Evolutionary conservation across 2,329 filamentous ascomycete genomes (phyloP).

Genomic region (Paraphoma sp.): DNA sequence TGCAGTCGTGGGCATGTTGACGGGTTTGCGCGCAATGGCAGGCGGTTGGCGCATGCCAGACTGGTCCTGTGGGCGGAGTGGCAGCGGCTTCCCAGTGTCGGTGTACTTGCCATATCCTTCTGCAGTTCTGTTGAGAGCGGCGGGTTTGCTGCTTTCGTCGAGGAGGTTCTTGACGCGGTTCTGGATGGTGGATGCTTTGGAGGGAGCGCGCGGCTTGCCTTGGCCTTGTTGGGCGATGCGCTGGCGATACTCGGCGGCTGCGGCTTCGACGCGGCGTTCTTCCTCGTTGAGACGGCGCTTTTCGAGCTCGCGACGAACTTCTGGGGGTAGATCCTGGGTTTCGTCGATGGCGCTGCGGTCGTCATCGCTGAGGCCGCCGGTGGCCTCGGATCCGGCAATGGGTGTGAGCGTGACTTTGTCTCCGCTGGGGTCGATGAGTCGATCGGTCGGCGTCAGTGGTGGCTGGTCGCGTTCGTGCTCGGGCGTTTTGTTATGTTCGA

Average conservation of each 20-base stretch:
- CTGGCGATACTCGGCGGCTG: constrained; percentile 85
- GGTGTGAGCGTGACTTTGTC: constrained; percentile 59
- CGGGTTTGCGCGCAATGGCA: constrained; percentile 56
- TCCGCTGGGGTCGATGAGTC: constrained; percentile 23
- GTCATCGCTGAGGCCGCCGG: constrained; percentile 72
- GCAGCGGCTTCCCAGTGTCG: constrained; percentile 49
- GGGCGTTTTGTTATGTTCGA: constrained; percentile 65
- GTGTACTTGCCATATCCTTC: constrained; percentile 91
- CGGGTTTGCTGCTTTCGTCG: constrained; percentile 69
- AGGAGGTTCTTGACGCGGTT: constrained; percentile 87
- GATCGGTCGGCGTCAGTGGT: constrained; percentile 34
- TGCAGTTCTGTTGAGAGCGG: constrained; percentile 71
- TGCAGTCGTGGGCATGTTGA: constrained; percentile 32
- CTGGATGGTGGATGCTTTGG: constrained; percentile 83
- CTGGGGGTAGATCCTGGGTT: constrained; percentile 77
- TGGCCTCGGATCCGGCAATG: constrained; percentile 77
- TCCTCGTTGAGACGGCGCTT: constrained; percentile 81
- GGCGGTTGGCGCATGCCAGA: constrained; percentile 27
- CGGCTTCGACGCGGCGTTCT: constrained; percentile 86
- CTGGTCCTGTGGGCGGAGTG: constrained; percentile 38
- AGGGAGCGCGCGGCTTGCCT: constrained; percentile 54
- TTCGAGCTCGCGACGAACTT: constrained; percentile 90
- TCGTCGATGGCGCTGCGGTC: constrained; percentile 70
- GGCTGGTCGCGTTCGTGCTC: constrained; percentile 37
- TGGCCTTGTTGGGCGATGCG: constrained; percentile 70